Base-by-base conservation (phyloP, 805 yeast species). In the Ogataea paraovalis region DNA sequence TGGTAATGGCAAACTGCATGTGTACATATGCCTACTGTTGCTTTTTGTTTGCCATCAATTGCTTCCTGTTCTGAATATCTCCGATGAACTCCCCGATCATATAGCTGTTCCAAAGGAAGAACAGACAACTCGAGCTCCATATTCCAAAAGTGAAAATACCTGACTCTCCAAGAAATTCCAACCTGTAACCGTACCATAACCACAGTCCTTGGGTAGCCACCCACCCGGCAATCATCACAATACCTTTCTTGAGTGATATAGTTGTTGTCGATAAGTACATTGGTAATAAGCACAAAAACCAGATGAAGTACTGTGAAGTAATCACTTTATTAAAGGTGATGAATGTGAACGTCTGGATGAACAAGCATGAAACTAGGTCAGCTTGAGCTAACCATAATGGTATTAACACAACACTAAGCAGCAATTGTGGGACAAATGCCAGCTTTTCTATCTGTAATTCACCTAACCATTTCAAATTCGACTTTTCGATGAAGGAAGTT, bases 301-400 rank as follows among this genome's bases (percentile, higher is more conserved):
- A 94, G 52, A 92, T 80, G 66, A 94, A 94, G 67, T 94, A 94
- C 69, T 94, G 99, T 1, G 97, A 88, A 0, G 99, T 94, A 59
- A 89, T 83, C 20, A 86, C 94, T 66, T 86, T 86, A 68, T 86
- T 86, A 66, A 78, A 85, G 1, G 87, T 71, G 16, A 86, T 90
- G 66, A 86, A 87, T n/a, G 82, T 73, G 57, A 85, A 77, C 0
- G 95, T 86, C 62, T 87, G 94, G 12, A 90, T 69, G 51, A 92
- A 91, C 52, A 85, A 59, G 2, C 85, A 73, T 41, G 76, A 71
- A 19, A 75, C 61, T 5, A 83, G 54, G 42, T 74, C 45, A 68
- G 68, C 12, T 73, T 42, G 45, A 18, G 54, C 75, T 43, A 76
- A 68, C 20, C 59, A 62, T 20, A 74, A 58, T 6, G 96, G 96